Base-by-base conservation (phyloP, 2,329 filamentous ascomycete species). In the Pseudogymnoascus sp. region DNA sequence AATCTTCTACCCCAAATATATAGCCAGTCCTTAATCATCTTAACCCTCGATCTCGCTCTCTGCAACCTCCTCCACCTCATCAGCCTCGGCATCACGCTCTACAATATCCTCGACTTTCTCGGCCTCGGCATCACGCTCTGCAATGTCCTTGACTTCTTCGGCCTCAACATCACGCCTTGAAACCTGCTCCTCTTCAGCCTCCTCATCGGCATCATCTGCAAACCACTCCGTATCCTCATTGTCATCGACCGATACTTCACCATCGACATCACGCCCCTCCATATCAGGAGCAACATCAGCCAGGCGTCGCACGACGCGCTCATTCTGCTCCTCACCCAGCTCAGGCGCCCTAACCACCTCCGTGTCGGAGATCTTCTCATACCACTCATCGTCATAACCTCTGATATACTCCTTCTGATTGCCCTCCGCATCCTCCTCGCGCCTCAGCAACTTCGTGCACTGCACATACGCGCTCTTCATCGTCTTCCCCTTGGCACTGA, bases 381-480 rank as follows among this genome's bases (percentile, higher is more conserved):
- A 50, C 41, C 41, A 50, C 22, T 50, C 41, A 28, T 28, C 41
- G 28, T 50, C 41, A 30, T 50, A 22, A 9, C 41, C 41, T 22
- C 41, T 50, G 9, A 50, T 4, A 50, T 50, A 50, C 41, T 28
- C 41, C 22, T 50, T 50, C 22, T 50, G 14, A 4, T 7, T 16
- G 4, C 14, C 41, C 41, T 50, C 6, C 7, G 14, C 41, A 2
- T 11, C 22, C 41, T 50, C 41, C 6, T 50, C 41, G 8, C 41
- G 25, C 22, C 22, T 50, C 22, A 50, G n/a, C 41, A 50, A n/a
- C 41, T 50, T 50, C 41, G 41, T 50, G 6, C 41, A 50, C 41
- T 50, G 41, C 14, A 50, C 41, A 50, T 16, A 50, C 41, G 41
- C 41, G 14, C 41, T 50, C 41, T 50, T 50, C 41, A 50, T 50